Evolutionary conservation across 2,329 filamentous ascomycete genomes (phyloP).

Genomic region (Diaporthe nobilis): DNA sequence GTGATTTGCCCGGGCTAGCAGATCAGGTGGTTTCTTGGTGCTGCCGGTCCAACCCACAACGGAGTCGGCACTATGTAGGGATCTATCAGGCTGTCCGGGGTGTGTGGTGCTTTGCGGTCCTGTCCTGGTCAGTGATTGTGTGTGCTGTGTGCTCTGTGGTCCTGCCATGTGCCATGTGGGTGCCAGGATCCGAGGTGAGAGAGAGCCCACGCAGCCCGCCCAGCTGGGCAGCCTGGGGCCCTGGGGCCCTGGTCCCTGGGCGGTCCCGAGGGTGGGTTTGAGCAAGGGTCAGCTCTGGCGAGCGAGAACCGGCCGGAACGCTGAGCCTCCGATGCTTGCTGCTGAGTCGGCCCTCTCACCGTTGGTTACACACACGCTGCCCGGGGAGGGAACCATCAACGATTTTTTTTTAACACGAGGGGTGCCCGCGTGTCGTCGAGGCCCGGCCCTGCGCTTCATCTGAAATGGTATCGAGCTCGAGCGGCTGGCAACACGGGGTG

Average conservation of each 20-base stretch:
- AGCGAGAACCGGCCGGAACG: conserved; percentile 15
- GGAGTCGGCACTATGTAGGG: conserved; percentile 23
- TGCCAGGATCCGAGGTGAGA: conserved; percentile 25
- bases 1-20: conserved; percentile 36
- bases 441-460: conserved; percentile 3
- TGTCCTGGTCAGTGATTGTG: not conserved
- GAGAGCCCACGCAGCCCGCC: conserved; percentile 12
- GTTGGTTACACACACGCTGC: conserved; percentile 1
- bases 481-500: conserved; percentile 9
- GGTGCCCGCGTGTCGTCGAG: not conserved
- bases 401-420: not conserved
- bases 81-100: conserved; percentile 23
- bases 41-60: conserved; percentile 37
- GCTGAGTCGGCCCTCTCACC: conserved; percentile 22
- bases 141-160: not conserved
- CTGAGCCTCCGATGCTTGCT: conserved; percentile 25
- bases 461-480: not conserved
- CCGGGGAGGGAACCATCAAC: conserved; percentile 2
- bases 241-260: conserved; percentile 21
- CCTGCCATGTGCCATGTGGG: conserved; percentile 28
- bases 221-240: conserved; percentile 4
- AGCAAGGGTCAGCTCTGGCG: conserved; percentile 21
- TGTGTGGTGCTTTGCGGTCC: not conserved
- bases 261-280: conserved; percentile 18
- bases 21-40: conserved; percentile 35